Base-by-base conservation (phyloP, 2,329 filamentous ascomycete genomes). In the Fusarium sp. region DNA sequence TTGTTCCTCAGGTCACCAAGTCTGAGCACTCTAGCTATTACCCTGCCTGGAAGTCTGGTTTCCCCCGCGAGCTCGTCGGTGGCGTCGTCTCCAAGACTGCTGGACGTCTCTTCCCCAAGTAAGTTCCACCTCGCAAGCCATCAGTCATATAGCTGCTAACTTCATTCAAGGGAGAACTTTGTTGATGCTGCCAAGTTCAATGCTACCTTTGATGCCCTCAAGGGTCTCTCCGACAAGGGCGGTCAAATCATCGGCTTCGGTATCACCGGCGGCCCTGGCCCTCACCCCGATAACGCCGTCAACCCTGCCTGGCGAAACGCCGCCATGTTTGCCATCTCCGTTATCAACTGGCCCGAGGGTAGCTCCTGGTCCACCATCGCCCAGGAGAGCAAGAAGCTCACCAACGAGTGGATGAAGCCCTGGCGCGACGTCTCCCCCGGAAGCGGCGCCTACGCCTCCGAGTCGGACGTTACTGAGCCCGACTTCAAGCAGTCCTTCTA, bases 251-350 rank as follows among this genome's bases (percentile, higher is more conserved):
- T 85, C 29, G 83, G 79, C 0, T 84, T 86, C 64, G 82, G 83
- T 50, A 84, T 86, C 64, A 79, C 78, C 0, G 71, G 79, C 4
- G 81, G 78, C 0, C 77, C 79, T 8, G 74, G 75, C 0, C 79
- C 73, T 4, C 77, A 82, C 38, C 80, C 82, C 1, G 81, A 82
- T 59, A 86, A 83, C 16, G 83, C 85, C 7, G 81, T 87, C 42
- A 86, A 86, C 74, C 85, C 87, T 6, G 87, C 86, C 1, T 89
- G 87, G 87, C 82, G 87, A 40, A 78, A 82, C 9, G 81, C 84
- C 2, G 76, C 81, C 3, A 76, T 84, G 72, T 84, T 82, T 70
- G 80, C 77, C 42, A 83, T 85, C 69, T 76, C 81, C 35, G 80
- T 79, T 63, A 75, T 81, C 56, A 76, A 80, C 65, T 84, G 81